Evolutionary conservation across 371 early-diverging fungal species (phyloP), one percentile per base, ranked within the genome.

Genomic region (Mortierella sp.): DNA sequence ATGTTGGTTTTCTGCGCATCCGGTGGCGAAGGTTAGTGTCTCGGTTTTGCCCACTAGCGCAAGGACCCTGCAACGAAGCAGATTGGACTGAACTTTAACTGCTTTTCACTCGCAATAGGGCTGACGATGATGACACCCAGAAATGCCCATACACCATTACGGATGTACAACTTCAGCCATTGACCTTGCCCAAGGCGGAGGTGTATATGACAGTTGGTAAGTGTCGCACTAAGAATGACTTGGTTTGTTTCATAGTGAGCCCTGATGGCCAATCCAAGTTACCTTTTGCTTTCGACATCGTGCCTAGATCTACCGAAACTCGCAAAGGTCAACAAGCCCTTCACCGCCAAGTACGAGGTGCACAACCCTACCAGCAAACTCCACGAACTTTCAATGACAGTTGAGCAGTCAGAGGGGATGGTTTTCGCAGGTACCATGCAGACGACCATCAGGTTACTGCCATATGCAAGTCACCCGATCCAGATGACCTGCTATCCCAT

Each of bases 371-470:
- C 90, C 1, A 64, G 82, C 16, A 78, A 78, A 18, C 41, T 88
- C 8, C 81, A 84, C 10, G 90, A 91, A 38, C 81, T 90, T 49
- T 67, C 79, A 12, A 82, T 84, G 34, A 71, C 84, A 0, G 82
- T 91, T n/a, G 92, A 91, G 53, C 68, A 87, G 0, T 83, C 89
- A 24, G 93, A 93, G 12, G 89, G 87, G 34, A 91, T 91, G 80
- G 90, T 90, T 1, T 91, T 89, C 71, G 81, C 89, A 18, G 93
- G 93, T 13, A 83, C 83, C 43, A 92, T 91, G 71, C 87, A 86
- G 41, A 56, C 84, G 21, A 78, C 81, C 27, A 71, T 86, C 39
- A 84, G 82, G 23, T 64, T 93, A 0, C 78, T 93, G 4, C 93
- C 93, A 0, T 76, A 61, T 28, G 57, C 54, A 13, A 63, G 23